Evolutionary conservation across 495 filamentous ascomycete species (phyloP).

Genomic region (Schizothecium vesticola): DNA sequence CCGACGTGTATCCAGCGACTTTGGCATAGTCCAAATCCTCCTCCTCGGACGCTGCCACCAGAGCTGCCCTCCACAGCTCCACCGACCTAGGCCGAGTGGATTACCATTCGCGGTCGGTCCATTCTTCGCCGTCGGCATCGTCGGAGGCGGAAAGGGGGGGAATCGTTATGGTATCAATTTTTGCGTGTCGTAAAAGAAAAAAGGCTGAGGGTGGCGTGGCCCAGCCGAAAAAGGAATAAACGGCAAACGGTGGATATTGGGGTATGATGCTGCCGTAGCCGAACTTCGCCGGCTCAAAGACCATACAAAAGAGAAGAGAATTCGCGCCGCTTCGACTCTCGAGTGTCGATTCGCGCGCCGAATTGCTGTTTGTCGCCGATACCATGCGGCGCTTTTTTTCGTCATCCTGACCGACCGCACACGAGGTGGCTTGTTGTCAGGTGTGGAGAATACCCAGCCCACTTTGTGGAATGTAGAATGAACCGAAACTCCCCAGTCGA

Average conservation of each 20-base stretch:
- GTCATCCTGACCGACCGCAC: background rate
- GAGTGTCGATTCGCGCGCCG: background rate
- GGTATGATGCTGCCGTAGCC: slow-evolving; percentile 18
- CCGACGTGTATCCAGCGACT: slow-evolving; percentile 8
- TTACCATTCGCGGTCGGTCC: background rate
- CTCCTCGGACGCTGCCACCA: background rate
- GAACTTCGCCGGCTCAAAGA: background rate
- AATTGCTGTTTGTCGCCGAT: background rate
- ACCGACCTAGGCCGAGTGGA: background rate
- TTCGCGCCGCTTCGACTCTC: background rate
- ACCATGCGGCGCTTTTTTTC: background rate
- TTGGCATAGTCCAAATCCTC: background rate
- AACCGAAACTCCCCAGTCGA: slow-evolving; percentile 1
- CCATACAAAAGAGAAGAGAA: slow-evolving; percentile 4
- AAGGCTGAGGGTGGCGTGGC: background rate
- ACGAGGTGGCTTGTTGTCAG: background rate
- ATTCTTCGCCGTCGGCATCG: background rate
- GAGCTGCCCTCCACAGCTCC: background rate
- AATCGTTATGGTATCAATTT: slow-evolving; percentile 13
- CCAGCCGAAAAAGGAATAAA: background rate
- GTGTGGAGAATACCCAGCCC: slow-evolving; percentile 1
- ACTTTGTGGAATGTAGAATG: slow-evolving; percentile 1
- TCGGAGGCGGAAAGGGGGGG: background rate
- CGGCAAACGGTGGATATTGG: slow-evolving; percentile 7
- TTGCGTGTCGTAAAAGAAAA: slow-evolving; percentile 4